A percentile compares a stretch with the other conserved stretches of the same genome.
These are phyloP conservation scores for Gossypium sturtianum DNA, from an alignment of 345 rosid genomes.

Conservation along the genomic window DNA sequence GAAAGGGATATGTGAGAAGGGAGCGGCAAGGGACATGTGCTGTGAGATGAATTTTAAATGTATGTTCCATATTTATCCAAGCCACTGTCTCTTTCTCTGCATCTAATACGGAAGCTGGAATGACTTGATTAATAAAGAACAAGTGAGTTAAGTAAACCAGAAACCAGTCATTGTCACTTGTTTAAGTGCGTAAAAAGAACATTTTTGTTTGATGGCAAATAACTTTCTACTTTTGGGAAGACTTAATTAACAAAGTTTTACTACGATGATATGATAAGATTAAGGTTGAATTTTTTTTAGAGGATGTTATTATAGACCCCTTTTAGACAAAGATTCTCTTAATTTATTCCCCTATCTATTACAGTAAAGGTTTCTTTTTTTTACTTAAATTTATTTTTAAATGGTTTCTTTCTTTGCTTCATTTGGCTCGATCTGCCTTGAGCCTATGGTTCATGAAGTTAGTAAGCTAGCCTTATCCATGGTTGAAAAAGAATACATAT, in stretches of 20 bases:
- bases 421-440: too few species aligned
- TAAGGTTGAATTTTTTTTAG: background rate
- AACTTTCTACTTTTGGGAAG: background rate
- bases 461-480: too few species aligned
- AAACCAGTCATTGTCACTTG: background rate
- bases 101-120: background rate
- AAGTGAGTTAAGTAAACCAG: background rate
- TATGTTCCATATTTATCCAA: background rate
- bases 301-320: background rate
- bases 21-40: background rate
- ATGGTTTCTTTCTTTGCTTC: too few species aligned
- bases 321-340: background rate
- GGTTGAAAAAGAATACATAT: too few species aligned
- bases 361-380: too few species aligned
- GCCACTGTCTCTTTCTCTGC: constrained; percentile 1
- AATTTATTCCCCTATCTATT: too few species aligned
- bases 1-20: background rate
- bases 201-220: background rate
- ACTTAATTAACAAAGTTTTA: background rate
- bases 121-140: background rate
- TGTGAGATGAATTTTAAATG: background rate
- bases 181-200: background rate
- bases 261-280: background rate
- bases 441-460: too few species aligned
- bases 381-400: too few species aligned